Conservation (phyloP, 345 rosid species). For the Linum usitatissimum region DNA sequence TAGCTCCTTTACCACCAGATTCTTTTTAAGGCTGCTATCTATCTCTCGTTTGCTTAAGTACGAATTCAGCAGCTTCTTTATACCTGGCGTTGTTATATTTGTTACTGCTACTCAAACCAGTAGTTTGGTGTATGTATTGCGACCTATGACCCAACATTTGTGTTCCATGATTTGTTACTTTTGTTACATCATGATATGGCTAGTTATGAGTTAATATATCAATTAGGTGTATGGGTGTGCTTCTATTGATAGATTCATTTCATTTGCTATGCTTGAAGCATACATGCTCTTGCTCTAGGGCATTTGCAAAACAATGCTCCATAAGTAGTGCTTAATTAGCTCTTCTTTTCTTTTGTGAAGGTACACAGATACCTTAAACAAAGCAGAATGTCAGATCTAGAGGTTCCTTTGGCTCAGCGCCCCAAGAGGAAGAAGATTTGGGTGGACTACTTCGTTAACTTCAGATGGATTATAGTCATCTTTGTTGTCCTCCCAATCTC, state of each 20-base stretch:
- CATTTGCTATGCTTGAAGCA: too few relatives aligned
- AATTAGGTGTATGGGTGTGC: not conserved
- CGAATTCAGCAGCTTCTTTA: not conserved
- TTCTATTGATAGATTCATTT: not conserved
- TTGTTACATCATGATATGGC: not conserved
- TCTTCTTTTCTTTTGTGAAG: conserved; percentile 17
- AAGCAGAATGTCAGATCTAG: conserved; percentile 65
- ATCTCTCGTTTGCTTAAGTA: not conserved
- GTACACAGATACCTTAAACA: conserved; percentile 12
- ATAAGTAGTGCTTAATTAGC: too few relatives aligned
- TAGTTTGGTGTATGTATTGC: not conserved
- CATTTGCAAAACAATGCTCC: not conserved
- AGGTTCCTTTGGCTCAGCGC: conserved; percentile 43
- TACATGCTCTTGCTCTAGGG: not conserved
- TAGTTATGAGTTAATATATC: not conserved
- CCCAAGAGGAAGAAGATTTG: conserved; percentile 80
- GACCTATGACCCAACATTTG: not conserved
- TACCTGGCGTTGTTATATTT: not conserved
- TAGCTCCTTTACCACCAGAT: too few relatives aligned
- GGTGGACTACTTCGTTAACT: conserved; percentile 77
- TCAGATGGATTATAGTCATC: conserved; percentile 88
- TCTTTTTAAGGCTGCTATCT: not conserved
- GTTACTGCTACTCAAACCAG: not conserved
- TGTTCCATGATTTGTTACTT: not conserved
- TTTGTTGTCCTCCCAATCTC: conserved; percentile 93